Base-by-base conservation (phyloP, 2,329 filamentous ascomycete species). In the Fusarium goolgardi region DNA sequence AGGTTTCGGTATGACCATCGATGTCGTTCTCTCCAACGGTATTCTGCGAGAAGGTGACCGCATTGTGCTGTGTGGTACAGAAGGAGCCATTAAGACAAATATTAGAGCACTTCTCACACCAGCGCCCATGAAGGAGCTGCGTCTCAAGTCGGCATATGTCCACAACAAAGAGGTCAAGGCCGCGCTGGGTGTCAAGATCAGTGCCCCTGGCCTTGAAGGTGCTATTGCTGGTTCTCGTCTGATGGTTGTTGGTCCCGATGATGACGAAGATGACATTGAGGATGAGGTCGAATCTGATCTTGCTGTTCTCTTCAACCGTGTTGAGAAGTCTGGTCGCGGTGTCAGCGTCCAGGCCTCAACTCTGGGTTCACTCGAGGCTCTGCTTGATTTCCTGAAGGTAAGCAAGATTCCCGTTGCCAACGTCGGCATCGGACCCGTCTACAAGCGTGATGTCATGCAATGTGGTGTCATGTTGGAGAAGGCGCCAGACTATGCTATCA, bases 121-220 rank as follows among this genome's bases (percentile, higher is more conserved):
- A 3, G 94, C 94, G 13, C 92, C 94, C 63, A 89, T 99, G 78
- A 96, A 93, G 77, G 96, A 99, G 79, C 81, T 99, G 69, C 94
- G 96, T 78, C 88, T 99, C 75, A 98, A 98, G 82, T 97, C 94
- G 5, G 87, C 90, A 67, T 99, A 99, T 75, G 95, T 99, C 31
- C 96, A 99, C 84, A 97, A 99, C 84, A 98, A 99, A 84, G 94
- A 97, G 80, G 94, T 97, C 82, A 99, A 97, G 85, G 96, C 96
- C 21, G 94, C 96, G 11, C 88, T 99, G 76, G 96, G 96, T 91
- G 93, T 99, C 80, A 99, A 99, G 88, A 98, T 99, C 77, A 94
- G 94, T 67, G 96, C 95, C 44, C 96, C 97, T 73, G 94, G 94
- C 67, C 91, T 99, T 23, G 96, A 99, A 79, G 91, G 93, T 65